These are phyloP conservation scores for Karstenula rhodostoma DNA, from an alignment of 2,329 filamentous ascomycete genomes.

Conservation along the genomic window DNA sequence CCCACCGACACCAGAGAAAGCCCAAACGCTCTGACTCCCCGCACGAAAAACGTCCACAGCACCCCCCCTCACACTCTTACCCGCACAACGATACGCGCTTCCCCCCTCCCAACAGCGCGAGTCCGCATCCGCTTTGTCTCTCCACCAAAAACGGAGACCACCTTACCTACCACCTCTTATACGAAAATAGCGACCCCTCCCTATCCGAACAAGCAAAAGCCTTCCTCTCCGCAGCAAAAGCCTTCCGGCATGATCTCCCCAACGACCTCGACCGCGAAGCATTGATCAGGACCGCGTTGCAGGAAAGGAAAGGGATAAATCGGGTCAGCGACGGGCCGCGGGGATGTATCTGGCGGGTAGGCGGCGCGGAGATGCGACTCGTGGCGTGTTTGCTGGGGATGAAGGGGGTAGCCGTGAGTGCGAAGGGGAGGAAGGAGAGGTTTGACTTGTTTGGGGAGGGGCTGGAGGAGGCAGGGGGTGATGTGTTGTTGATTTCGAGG, in stretches of 20 bases:
- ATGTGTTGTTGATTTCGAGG: constrained; percentile 21
- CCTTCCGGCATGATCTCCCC: background rate
- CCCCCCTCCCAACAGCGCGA: constrained; percentile 9
- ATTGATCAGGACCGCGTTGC: background rate
- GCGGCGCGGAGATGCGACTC: constrained; percentile 1
- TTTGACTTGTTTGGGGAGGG: constrained; percentile 11
- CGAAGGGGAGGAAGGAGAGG: constrained; percentile 11
- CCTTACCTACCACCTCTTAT: constrained; percentile 16
- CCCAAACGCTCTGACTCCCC: background rate
- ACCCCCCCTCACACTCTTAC: background rate
- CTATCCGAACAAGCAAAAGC: too few relatives aligned
- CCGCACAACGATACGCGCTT: constrained; percentile 14
- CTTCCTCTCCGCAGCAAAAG: too few relatives aligned
- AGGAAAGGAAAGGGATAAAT: constrained; percentile 7
- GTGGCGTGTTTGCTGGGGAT: constrained; percentile 15
- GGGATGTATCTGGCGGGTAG: constrained; percentile 16
- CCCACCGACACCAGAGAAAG: background rate
- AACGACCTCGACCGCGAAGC: background rate
- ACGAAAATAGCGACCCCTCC: constrained; percentile 8
- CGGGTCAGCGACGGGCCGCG: constrained; percentile 8
- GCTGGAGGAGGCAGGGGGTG: constrained; percentile 15
- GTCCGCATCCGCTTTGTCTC: constrained; percentile 6
- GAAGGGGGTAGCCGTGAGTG: constrained; percentile 1
- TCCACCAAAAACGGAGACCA: background rate
- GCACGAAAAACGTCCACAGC: background rate